Conservation (phyloP, 352 stramenopile genomes). For the Phytophthora macrochlamydospora region DNA sequence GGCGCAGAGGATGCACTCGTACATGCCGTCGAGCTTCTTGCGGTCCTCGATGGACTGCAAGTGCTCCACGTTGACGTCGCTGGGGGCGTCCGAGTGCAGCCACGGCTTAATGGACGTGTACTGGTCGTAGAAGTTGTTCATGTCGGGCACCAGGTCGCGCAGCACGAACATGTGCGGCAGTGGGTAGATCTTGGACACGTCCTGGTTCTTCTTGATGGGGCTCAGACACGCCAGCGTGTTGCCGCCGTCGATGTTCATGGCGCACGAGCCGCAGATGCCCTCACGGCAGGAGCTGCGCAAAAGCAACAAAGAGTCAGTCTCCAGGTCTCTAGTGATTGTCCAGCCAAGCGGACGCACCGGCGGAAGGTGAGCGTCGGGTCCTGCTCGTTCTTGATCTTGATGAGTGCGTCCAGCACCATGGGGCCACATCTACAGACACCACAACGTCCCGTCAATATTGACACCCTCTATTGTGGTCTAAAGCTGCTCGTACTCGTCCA, state of each 20-base stretch:
- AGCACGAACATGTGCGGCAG: constrained; percentile 99
- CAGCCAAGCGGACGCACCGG: constrained; percentile 44
- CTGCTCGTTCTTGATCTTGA: constrained; percentile 99
- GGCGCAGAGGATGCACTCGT: constrained; percentile 99
- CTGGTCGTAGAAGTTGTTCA: constrained; percentile 99
- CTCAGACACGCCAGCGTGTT: constrained; percentile 99
- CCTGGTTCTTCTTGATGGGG: constrained; percentile 95
- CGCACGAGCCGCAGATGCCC: constrained; percentile 99
- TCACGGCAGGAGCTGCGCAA: constrained; percentile 95
- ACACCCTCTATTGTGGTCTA: no score
- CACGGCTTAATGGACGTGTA: constrained; percentile 99
- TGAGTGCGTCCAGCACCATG: constrained; percentile 99
- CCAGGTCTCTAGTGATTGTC: neutral
- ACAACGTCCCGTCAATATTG: neutral
- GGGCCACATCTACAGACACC: constrained; percentile 87
- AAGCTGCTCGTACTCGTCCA: constrained; percentile 91
- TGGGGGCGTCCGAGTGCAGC: constrained; percentile 94
- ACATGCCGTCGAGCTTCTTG: constrained; percentile 99
- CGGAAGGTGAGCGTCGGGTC: constrained; percentile 99
- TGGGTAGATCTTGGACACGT: constrained; percentile 98
- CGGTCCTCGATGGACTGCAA: constrained; percentile 95
- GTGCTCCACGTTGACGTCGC: constrained; percentile 88
- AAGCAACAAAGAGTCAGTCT: constrained; percentile 5
- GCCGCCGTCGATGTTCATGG: constrained; percentile 99
- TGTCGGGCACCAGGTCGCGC: constrained; percentile 99